A percentile compares a stretch with the other conserved stretches of the same genome.
These are phyloP conservation scores for Carex kokanica DNA, from an alignment of 176 grass and related monocot species.

Conservation along the genomic window DNA sequence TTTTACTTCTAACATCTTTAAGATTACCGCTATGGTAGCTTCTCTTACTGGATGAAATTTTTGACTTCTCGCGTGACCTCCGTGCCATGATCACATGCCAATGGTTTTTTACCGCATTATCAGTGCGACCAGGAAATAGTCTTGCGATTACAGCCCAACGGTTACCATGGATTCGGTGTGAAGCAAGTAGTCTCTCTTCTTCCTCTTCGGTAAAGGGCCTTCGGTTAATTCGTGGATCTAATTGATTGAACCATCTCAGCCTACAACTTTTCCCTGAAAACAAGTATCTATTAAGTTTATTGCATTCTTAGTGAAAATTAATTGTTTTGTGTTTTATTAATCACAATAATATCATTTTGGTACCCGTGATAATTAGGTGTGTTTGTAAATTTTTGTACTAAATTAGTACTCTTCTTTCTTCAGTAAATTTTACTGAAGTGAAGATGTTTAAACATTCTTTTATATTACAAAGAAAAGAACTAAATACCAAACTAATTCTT, in stretches of 20 bases:
- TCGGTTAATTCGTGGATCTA: slow-evolving; percentile 85
- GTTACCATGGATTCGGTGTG: slow-evolving; percentile 79
- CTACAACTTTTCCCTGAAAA: slow-evolving; percentile 90
- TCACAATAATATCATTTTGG: neutral
- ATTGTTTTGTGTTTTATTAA: neutral
- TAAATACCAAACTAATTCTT: slow-evolving; percentile 4
- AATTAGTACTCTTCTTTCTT: neutral
- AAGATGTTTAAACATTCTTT: neutral
- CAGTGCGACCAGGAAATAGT: slow-evolving; percentile 89
- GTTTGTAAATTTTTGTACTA: neutral
- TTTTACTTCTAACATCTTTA: neutral
- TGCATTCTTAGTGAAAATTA: neutral
- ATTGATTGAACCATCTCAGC: slow-evolving; percentile 95
- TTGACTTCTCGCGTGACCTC: slow-evolving; percentile 45
- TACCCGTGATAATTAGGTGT: neutral
- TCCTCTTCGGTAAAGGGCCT: slow-evolving; percentile 86
- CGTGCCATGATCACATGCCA: slow-evolving; percentile 99
- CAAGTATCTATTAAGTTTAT: neutral
- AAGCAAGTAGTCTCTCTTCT: slow-evolving; percentile 72
- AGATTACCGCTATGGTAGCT: neutral
- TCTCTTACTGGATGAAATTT: slow-evolving; percentile 16
- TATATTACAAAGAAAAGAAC: neutral
- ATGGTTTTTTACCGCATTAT: slow-evolving; percentile 99
- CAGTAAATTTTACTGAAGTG: neutral
- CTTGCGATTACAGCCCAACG: slow-evolving; percentile 85